Base-by-base conservation (phyloP, 2,329 filamentous ascomycete species). In the Fusarium cyanostomum region DNA sequence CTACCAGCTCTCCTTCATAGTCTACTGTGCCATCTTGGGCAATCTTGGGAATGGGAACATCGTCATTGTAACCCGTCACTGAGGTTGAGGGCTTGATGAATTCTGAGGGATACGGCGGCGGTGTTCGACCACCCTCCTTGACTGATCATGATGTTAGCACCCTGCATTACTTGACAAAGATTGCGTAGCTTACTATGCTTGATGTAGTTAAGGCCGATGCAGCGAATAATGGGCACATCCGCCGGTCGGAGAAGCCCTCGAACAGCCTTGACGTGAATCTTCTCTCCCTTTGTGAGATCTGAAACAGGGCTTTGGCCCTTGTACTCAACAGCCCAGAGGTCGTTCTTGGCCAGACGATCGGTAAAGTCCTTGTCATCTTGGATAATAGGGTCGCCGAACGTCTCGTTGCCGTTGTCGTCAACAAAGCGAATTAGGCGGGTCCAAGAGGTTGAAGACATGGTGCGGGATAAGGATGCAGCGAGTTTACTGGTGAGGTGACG, bases 81-180 rank as follows among this genome's bases (percentile, higher is more conserved):
- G 71, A 80, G 28, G 73, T 78, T 12, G 66, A 75, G 10, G 77
- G 79, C 76, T 85, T 85, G 66, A 83, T 83, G 71, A 85, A 85
- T 24, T 83, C 75, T 11, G 78, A 78, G 3, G 79, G 80, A 55
- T 76, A 81, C 1, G 82, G 81, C 0, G 82, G 82, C 0, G 82
- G 80, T 12, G 78, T 82, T 39, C 82, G 77, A 5, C 82, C 81
- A 13, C 80, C 81, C 72, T 85, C 82, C 58, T 80, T 75, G 66
- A 85, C 83, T 85, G 18, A 8, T 7, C 3, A n/a, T 12, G 4
- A 8, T 13, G 13, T 49, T 1, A 65, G 21, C 2, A 3, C 35
- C 5, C 1, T 2, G 4, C 4, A 6, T 10, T 1, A 3, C 2
- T 8, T 4, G 7, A 0, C 3, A 12, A 7, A 16, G 2, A 2